phyloP scores from a whole-genome alignment of 768 basidiomycete genomes.

The Lactifluus volemus region DNA sequence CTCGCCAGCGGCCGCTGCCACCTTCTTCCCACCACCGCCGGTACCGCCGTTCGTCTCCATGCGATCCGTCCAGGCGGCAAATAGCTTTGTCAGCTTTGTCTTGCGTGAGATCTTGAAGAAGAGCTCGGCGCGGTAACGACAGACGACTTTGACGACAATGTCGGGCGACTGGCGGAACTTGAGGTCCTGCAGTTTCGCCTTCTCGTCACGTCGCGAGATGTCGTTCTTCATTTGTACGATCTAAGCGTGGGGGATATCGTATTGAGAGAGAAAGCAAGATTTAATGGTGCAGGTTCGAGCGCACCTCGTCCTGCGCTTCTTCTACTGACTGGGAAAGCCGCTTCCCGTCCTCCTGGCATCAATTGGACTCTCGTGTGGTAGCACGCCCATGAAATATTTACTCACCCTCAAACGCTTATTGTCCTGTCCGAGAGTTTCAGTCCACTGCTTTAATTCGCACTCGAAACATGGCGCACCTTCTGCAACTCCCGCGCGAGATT shows the following conservation, averaged over 20 bases:
- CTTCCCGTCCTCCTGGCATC: slow-evolving; percentile 71
- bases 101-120: slow-evolving; percentile 92
- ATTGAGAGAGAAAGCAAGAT: not conserved
- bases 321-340: slow-evolving; percentile 72
- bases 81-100: slow-evolving; percentile 73
- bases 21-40: slow-evolving; percentile 26
- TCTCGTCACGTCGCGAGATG: slow-evolving; percentile 72
- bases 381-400: slow-evolving; percentile 23
- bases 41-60: slow-evolving; percentile 45
- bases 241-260: slow-evolving; percentile 28
- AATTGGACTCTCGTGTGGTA: slow-evolving; percentile 33
- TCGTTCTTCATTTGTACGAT: slow-evolving; percentile 75
- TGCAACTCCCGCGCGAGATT: slow-evolving; percentile 82
- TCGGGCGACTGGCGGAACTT: slow-evolving; percentile 85
- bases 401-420: slow-evolving; percentile 77
- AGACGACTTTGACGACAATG: slow-evolving; percentile 82
- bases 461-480: slow-evolving; percentile 44
- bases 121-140: slow-evolving; percentile 82
- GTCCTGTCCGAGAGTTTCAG: slow-evolving; percentile 43
- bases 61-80: slow-evolving; percentile 82
- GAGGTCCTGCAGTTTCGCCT: slow-evolving; percentile 66
- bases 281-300: slow-evolving; percentile 2
- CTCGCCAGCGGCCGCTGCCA: slow-evolving; percentile 31
- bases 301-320: slow-evolving; percentile 78
- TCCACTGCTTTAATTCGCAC: not conserved